Percentiles rank a stretch among this genome's conserved stretches.
These are phyloP conservation scores for Phellinidium pouzarii DNA, from an alignment of 1,284 basidiomycete genomes.

Conservation along the genomic window DNA sequence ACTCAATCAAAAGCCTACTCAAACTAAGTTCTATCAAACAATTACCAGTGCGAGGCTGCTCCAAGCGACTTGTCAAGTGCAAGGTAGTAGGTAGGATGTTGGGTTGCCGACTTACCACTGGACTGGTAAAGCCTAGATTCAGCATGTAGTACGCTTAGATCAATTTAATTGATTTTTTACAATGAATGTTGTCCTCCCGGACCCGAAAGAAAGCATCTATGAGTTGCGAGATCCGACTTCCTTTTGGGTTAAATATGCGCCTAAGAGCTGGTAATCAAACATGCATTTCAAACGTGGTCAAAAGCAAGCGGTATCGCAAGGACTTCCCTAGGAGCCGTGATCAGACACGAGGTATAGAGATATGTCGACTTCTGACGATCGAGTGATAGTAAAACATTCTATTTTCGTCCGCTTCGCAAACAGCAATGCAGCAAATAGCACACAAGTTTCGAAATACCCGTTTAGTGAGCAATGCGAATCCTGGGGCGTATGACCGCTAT, in stretches of 20 bases:
- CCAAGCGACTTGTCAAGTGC: no score
- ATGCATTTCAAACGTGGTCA: constrained; percentile 6
- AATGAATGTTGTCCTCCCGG: no score
- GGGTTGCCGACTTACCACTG: background rate
- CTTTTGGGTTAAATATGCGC: background rate
- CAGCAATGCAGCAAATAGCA: no score
- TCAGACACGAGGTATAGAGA: background rate
- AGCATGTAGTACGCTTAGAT: background rate
- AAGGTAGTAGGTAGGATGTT: background rate
- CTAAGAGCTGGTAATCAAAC: background rate
- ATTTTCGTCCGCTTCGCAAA: no score
- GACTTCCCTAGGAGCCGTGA: background rate
- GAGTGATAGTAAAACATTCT: no score
- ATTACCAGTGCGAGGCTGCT: no score
- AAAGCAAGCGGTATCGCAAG: background rate
- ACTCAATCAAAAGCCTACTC: no score
- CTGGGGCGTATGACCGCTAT: no score
- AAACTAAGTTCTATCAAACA: no score
- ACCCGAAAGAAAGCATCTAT: background rate
- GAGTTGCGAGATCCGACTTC: background rate
- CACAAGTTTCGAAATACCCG: no score
- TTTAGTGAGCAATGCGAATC: no score
- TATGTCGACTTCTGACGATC: background rate
- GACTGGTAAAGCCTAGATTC: background rate
- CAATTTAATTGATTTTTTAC: background rate